Evolutionary conservation across 106 monocot species (phyloP).

Genomic region (Dendrobium huoshanense): DNA sequence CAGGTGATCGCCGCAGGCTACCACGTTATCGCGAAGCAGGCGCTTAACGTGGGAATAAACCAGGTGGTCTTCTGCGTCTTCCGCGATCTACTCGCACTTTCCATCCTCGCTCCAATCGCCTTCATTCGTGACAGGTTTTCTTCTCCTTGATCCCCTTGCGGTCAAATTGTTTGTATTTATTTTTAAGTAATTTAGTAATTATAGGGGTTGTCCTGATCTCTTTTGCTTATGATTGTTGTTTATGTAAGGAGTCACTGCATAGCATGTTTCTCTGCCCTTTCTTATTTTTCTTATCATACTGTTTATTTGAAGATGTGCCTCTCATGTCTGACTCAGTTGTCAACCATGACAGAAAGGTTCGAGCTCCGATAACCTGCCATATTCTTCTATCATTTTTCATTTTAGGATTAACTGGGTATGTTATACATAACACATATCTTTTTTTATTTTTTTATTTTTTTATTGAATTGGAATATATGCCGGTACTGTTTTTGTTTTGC

Average conservation of each 20-base stretch:
- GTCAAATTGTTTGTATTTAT: background rate
- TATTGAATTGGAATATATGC: background rate
- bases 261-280: background rate
- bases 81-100: slow-evolving; percentile 44
- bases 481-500: background rate
- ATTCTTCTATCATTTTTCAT: slow-evolving; percentile 74
- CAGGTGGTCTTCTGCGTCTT: slow-evolving; percentile 45
- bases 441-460: background rate
- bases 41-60: slow-evolving; percentile 51
- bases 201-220: background rate
- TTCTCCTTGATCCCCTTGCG: background rate
- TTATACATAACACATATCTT: background rate
- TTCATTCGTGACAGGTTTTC: slow-evolving; percentile 20
- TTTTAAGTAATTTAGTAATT: background rate
- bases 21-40: slow-evolving; percentile 46
- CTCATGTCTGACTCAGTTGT: slow-evolving; percentile 3
- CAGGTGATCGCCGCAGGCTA: slow-evolving; percentile 36
- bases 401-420: slow-evolving; percentile 84
- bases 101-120: slow-evolving; percentile 45
- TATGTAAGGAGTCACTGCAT: background rate
- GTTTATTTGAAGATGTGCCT: background rate
- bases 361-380: slow-evolving; percentile 45
- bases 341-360: slow-evolving; percentile 37
- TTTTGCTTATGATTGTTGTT: background rate
- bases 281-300: background rate